phyloP scores from a whole-genome alignment of 148 eudicot species.

The Spergularia marina region DNA sequence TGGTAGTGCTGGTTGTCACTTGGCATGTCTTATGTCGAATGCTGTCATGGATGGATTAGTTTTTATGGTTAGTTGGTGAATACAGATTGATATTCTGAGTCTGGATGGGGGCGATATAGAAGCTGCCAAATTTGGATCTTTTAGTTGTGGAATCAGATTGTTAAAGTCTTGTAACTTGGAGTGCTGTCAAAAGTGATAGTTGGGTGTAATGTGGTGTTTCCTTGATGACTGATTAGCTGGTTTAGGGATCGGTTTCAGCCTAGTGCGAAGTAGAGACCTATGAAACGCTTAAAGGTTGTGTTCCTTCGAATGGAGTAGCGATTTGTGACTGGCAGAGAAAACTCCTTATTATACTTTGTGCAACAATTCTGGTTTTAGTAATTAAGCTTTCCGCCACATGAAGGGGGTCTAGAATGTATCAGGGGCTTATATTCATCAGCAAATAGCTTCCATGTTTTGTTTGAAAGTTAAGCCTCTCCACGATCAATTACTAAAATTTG shows the following conservation, averaged over 20 bases:
- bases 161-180: neutral
- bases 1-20: neutral
- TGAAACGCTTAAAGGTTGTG: no score
- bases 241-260: neutral
- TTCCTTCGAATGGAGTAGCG: neutral
- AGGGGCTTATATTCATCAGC: neutral
- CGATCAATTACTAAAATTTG: neutral
- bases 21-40: neutral
- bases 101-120: neutral
- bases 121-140: constrained; percentile 2
- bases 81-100: neutral
- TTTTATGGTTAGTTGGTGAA: neutral
- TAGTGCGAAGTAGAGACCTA: neutral
- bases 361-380: neutral
- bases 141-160: neutral
- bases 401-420: neutral
- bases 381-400: neutral
- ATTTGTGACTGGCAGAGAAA: neutral
- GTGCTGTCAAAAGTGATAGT: no score
- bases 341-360: neutral
- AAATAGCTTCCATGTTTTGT: neutral
- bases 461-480: neutral
- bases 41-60: neutral
- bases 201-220: neutral
- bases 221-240: neutral